Percentiles rank a stretch among this genome's conserved stretches.
Evolutionary conservation across 495 filamentous ascomycete species (phyloP).

Genomic region (Aspergillus saccharolyticus): DNA sequence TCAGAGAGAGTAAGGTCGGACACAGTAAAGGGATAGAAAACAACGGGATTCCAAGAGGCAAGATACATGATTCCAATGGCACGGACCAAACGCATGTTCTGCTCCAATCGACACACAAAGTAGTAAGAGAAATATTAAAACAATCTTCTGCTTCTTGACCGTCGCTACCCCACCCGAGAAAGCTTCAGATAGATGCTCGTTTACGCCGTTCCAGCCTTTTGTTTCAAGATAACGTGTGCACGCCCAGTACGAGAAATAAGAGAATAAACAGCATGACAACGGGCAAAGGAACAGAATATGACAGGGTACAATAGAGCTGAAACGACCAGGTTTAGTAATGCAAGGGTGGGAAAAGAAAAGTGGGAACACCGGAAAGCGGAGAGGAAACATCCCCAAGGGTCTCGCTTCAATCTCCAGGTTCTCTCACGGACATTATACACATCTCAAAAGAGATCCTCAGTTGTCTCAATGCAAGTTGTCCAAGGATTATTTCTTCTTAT

Average conservation of each 20-base stretch:
- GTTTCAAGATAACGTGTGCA: slow-evolving; percentile 24
- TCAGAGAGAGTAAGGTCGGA: slow-evolving; percentile 1
- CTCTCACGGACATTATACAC: slow-evolving; percentile 6
- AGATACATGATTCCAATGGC: slow-evolving; percentile 7
- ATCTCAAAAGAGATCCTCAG: neutral
- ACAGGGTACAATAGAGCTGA: slow-evolving; percentile 10
- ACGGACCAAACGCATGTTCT: slow-evolving; percentile 19
- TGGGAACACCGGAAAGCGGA: neutral
- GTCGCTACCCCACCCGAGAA: slow-evolving; percentile 4
- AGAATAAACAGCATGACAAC: slow-evolving; percentile 11
- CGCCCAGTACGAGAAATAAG: slow-evolving; percentile 27
- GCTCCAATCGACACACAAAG: slow-evolving; percentile 5
- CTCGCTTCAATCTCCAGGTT: neutral
- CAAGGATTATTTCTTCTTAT: slow-evolving; percentile 36
- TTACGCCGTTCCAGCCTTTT: slow-evolving; percentile 26
- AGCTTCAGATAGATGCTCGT: slow-evolving; percentile 12
- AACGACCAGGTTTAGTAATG: slow-evolving; percentile 9
- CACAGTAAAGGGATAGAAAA: slow-evolving; percentile 4
- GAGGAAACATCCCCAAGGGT: neutral
- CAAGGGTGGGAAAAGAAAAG: slow-evolving; percentile 4
- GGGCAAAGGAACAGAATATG: slow-evolving; percentile 10
- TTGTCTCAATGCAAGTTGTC: neutral
- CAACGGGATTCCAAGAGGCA: slow-evolving; percentile 14
- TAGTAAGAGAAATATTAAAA: slow-evolving; percentile 8
- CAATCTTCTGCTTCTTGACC: slow-evolving; percentile 9